Base-by-base conservation (phyloP, 2,329 filamentous ascomycete genomes). In the Colletotrichum cuscutae region DNA sequence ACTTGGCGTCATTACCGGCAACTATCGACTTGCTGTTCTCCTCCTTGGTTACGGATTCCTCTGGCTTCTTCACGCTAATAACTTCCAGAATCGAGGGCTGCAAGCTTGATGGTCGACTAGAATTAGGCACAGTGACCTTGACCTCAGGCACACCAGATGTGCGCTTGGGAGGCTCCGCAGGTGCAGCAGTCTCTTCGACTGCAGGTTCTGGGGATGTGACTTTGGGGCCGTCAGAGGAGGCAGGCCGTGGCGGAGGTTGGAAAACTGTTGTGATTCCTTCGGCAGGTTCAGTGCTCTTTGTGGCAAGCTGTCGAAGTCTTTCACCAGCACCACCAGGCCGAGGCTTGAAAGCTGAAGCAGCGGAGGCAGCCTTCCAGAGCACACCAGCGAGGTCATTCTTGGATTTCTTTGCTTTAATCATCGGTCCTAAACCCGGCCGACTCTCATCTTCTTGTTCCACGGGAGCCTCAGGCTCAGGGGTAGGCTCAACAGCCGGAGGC, bases 251-350 rank as follows among this genome's bases (percentile, higher is more conserved):
- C 2, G 95, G 95, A 4, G 95, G 94, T 28, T 94, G 94, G 26
- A 98, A 93, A 49, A 98, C 95, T 52, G 92, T 90, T 13, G 93
- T 97, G 75, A 98, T 97, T 2, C 95, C 96, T 83, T 98, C 84
- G 3, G 62, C 60, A 12, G 74, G 53, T 57, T 72, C 71, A 19
- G 62, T 46, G n/a, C 82, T 81, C 69, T 89, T 90, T 75, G 85
- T 86, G 68, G 90, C 88, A 46, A 88, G 86, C 64, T 92, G 89
- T 68, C 93, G 87, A 65, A 97, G 85, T 64, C 93, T 92, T 74
- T 97, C 95, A 64, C 91, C 95, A 26, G 95, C 95, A 75, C 95
- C 96, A 70, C 96, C 96, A 42, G 92, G 92, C 71, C 96, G 91
- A 24, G 96, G 96, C 79, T 96, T 97, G 84, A 98, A 98, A 9